phyloP scores from a whole-genome alignment of 129 eudicot species.

The Tanacetum coccineum region DNA sequence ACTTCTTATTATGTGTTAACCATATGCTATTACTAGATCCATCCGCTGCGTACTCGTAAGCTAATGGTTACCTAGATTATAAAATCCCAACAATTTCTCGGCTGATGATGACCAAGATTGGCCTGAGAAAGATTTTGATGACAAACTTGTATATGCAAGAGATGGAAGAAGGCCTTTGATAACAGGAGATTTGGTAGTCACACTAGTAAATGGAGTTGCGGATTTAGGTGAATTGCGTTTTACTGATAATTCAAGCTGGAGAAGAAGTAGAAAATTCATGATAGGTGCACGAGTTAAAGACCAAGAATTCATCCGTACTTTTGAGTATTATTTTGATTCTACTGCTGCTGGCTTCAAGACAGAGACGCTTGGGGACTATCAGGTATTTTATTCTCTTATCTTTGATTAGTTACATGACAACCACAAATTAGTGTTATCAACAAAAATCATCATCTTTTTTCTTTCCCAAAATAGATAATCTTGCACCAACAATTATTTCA shows the following conservation, averaged over 20 bases:
- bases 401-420: too few species aligned
- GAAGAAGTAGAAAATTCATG: constrained; percentile 66
- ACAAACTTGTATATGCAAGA: constrained; percentile 43
- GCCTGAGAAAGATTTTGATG: constrained; percentile 50
- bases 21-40: too few species aligned
- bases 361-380: constrained; percentile 64
- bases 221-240: constrained; percentile 56
- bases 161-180: constrained; percentile 83
- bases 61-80: too few species aligned
- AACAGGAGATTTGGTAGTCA: constrained; percentile 52
- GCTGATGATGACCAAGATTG: constrained; percentile 60
- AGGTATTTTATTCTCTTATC: constrained; percentile 37
- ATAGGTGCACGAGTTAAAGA: constrained; percentile 58
- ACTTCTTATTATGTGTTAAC: too few species aligned
- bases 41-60: too few species aligned
- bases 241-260: constrained; percentile 95
- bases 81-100: constrained; percentile 70
- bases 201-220: constrained; percentile 62
- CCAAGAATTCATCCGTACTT: constrained; percentile 81
- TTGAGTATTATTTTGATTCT: constrained; percentile 87
- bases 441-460: too few species aligned
- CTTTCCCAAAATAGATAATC: too few species aligned
- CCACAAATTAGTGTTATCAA: too few species aligned
- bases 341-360: constrained; percentile 88
- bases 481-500: too few species aligned